Evolutionary conservation across 192 early-diverging fungal species (phyloP), one percentile per base, ranked within the genome.

Genomic region (Backusella australiensis): DNA sequence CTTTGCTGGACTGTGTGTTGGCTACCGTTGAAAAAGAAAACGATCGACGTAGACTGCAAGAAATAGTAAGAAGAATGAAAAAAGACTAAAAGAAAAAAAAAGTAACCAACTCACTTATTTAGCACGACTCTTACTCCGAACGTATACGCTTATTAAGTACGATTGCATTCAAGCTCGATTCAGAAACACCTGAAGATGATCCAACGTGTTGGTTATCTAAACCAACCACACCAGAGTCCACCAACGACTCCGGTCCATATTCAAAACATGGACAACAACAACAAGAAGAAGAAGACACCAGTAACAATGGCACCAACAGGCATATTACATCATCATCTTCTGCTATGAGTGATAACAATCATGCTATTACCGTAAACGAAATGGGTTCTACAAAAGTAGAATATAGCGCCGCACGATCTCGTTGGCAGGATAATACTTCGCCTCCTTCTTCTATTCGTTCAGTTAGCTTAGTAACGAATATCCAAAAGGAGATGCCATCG

Each of bases 81-180:
- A 23, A 59, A 74, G 2, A 56, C 38, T 2, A 56, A 63, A 19
- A 71, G 26, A 35, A 17, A 59, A 35, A 59, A 35, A 74, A 11
- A 56, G 63, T n/a, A 71, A 65, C 17, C 32, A 32, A 67, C 49
- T 53, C 42, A 63, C 56, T 38, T 38, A 52, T 19, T 17, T 75
- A 79, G 78, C 78, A 79, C 42, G 73, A 74, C 19, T 75, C 78
- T 14, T 79, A 79, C 38, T 79, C 78, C 49, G 78, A 79, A 49
- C 36, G 78, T 29, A 69, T 79, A 29, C 73, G 74, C 3, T 34
- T 79, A 29, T 26, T 79, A 39, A 67, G 68, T 52, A 66, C 75
- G 8, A 39, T 76, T 29, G 9, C 75, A 59, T 59, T 49, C 17
- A 76, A 69, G 36, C 70, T 66, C 21, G 75, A 76, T 19, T n/a